These are phyloP conservation scores for Lodderomyces margitis DNA, from an alignment of 1,139 yeast genomes.

Conservation along the genomic window DNA sequence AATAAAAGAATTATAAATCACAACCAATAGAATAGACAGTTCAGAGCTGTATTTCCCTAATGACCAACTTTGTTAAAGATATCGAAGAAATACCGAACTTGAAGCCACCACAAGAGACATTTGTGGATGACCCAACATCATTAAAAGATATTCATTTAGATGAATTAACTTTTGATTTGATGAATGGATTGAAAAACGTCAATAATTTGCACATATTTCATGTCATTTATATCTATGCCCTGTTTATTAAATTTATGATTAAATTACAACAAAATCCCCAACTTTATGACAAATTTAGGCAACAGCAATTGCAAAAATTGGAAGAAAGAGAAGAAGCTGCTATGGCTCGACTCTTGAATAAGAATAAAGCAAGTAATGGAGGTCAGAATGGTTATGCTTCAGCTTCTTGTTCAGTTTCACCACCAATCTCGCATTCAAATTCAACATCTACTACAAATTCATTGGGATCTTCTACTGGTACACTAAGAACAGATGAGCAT, in stretches of 20 bases:
- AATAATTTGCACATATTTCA: conserved; percentile 38
- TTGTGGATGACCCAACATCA: conserved; percentile 41
- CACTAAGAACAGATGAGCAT: neutral
- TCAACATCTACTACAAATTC: neutral
- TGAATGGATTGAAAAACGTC: conserved; percentile 30
- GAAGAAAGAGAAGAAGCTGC: conserved; percentile 8
- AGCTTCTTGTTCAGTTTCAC: neutral
- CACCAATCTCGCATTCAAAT: neutral
- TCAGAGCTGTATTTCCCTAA: too few relatives aligned
- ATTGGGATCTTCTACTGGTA: neutral
- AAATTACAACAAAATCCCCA: conserved; percentile 28
- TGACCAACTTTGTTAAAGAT: conserved; percentile 15
- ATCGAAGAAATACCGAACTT: conserved; percentile 34
- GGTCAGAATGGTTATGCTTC: neutral
- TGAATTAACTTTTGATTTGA: conserved; percentile 36
- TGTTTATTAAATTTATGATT: conserved; percentile 34
- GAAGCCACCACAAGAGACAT: conserved; percentile 40
- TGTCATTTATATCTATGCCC: conserved; percentile 33
- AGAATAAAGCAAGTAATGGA: neutral
- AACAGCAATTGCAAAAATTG: conserved; percentile 25
- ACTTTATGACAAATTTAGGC: conserved; percentile 26
- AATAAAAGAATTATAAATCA: too few relatives aligned
- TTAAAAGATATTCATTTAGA: conserved; percentile 36
- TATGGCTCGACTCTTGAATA: too few relatives aligned
- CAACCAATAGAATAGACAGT: too few relatives aligned